Evolutionary conservation across 345 rosid species (phyloP), one percentile per base, ranked within the genome.

Genomic region (Sisymbrium irio): DNA sequence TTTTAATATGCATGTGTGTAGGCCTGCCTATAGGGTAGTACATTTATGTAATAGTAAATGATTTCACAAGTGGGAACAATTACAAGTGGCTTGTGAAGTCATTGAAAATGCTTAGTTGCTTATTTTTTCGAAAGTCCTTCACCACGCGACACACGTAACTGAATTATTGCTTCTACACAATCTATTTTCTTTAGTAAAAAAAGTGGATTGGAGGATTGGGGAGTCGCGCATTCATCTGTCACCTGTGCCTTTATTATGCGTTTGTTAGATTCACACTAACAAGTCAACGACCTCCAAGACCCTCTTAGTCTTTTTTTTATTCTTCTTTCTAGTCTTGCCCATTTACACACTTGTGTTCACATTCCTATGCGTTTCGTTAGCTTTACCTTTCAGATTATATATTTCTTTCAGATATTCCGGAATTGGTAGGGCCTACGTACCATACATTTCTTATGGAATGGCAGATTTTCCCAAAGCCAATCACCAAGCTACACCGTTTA

Each of bases 191-290:
- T 36, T 5, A 11, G 12, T 2, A 14, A 54, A 63, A 30, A 54
- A 44, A 40, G 71, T 63, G 64, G 77, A 73, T 64, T 64, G 33
- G 62, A 73, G 7, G 64, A 18, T 51, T 62, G 7, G 17, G 62
- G 35, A 7, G 15, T 51, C 62, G 13, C 36, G 46, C 30, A 70
- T 35, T 22, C 32, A 59, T 37, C 2, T n/a, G 22, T 22, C 32
- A 59, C 27, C 2, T n/a, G 22, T 44, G 25, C 28, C 19, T 30
- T 30, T 17, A 27, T 9, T 42, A 73, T 45, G 66, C 59, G 42
- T 65, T 73, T 22, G 71, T 57, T 65, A 65, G 60, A 25, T 74
- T 74, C 78, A 74, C 72, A 74, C 66, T 65, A 65, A 74, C 60
- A 25, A 54, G 37, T 63, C 71, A 54, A 72, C 39, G 18, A 63